Evolutionary conservation across 306 rosid genomes (phyloP), one percentile per base, ranked within the genome.

Genomic region (Begonia masoniana): DNA sequence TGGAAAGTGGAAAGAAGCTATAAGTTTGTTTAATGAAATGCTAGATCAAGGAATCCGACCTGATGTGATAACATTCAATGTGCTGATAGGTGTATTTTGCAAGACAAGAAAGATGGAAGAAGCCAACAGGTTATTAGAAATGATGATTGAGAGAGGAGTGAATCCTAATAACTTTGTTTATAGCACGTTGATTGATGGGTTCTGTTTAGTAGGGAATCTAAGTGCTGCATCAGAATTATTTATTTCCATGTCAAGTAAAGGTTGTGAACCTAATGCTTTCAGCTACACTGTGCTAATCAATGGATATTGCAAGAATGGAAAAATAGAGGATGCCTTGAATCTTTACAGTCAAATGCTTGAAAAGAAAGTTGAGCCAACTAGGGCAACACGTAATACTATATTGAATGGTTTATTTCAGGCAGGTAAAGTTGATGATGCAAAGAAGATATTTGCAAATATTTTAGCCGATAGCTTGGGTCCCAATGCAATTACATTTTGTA

Each of bases 21-120:
- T 62, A 57, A 41, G 41, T 49, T n/a, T 68, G 72, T 67, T 69
- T 2, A 39, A 42, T 61, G 75, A 79, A 66, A 75, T 79, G 82
- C 64, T 69, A 10, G 70, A 72, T 58, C 74, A 50, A 17, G 85
- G 81, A n/a, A 59, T 79, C 54, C 65, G 7, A 48, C 81, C 81
- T 42, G 62, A 72, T 56, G 42, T 58, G 43, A 63, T 75, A 51
- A 75, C 73, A 2, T 75, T 66, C 31, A 79, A 58, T 55, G 68
- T 67, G 58, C 55, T 62, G 24, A 60, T 79, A 41, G 63, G 55
- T 12, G 56, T 12, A 35, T 60, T 69, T 57, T 73, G 71, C 53
- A 75, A n/a, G n/a, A n/a, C n/a, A n/a, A n/a, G n/a, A n/a, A n/a
- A n/a, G n/a, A 5, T 72, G 59, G 43, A 43, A 10, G 75, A 79